Percentiles rank a stretch among this genome's conserved stretches.
phyloP scores from a whole-genome alignment of 31 red algal species.

The Endocladia muricata region DNA sequence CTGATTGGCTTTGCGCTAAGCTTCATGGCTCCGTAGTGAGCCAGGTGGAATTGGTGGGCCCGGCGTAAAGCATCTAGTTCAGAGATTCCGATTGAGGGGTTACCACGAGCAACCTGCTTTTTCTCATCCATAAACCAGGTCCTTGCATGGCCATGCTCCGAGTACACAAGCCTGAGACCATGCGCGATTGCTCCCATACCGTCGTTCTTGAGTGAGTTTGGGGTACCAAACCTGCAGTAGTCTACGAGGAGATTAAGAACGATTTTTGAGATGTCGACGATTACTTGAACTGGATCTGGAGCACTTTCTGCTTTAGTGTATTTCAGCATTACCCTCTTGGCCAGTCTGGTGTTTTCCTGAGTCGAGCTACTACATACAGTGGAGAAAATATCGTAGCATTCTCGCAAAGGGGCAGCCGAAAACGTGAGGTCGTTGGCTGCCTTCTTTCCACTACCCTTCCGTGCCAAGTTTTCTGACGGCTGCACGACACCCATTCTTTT shows the following conservation, averaged over 20 bases:
- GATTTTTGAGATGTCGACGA: background rate
- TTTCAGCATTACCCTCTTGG: background rate
- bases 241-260: slow-evolving; percentile 14
- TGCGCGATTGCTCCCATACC: slow-evolving; percentile 6
- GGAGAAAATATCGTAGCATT: background rate
- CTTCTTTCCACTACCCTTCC: no score
- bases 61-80: slow-evolving; percentile 1
- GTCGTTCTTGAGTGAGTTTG: background rate
- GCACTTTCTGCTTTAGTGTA: background rate
- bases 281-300: background rate
- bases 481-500: no score
- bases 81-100: background rate
- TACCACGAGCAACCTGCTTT: background rate
- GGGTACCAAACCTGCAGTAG: background rate
- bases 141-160: background rate
- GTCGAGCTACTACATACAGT: background rate
- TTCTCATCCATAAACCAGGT: background rate
- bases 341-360: background rate
- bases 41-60: slow-evolving; percentile 6
- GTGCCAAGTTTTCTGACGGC: no score
- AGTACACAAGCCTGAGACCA: background rate
- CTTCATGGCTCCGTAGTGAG: background rate
- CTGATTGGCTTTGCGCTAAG: background rate
- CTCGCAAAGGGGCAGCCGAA: background rate
- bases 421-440: no score